Evolutionary conservation across 352 stramenopile species (phyloP).

Genomic region (Pythium aphanidermatum): DNA sequence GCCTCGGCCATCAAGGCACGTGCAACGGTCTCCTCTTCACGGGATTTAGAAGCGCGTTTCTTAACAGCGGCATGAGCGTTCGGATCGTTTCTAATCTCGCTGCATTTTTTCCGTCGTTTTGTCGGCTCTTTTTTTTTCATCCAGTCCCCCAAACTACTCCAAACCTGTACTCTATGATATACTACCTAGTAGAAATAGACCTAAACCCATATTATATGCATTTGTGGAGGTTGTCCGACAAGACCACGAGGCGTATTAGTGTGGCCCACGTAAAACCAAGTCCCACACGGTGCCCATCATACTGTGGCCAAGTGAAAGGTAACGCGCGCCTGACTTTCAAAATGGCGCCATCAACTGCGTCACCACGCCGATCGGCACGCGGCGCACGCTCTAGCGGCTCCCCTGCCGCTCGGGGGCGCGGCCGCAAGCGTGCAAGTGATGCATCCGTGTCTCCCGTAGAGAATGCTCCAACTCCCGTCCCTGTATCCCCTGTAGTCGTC

Average conservation of each 20-base stretch:
- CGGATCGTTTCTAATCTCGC: background rate
- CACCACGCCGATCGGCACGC: no score
- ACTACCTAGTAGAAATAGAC: background rate
- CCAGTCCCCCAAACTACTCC: background rate
- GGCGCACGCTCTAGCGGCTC: background rate
- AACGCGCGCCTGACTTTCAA: no score
- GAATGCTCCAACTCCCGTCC: background rate
- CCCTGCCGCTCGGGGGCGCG: background rate
- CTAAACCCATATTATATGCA: no score
- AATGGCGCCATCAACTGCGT: constrained; percentile 1
- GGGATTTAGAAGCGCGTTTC: constrained; percentile 17
- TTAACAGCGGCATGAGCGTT: constrained; percentile 15
- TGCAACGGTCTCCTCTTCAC: background rate
- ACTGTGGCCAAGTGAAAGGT: no score
- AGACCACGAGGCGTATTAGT: no score
- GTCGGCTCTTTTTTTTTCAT: background rate
- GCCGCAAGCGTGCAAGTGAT: background rate
- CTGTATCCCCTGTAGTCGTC: background rate
- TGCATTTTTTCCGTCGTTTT: constrained; percentile 1
- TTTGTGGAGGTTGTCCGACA: no score
- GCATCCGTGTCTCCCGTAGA: no score
- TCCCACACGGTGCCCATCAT: no score
- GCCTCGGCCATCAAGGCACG: no score
- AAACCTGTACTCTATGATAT: background rate
- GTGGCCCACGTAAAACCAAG: no score